Evolutionary conservation across 2,329 filamentous ascomycete genomes (phyloP), one percentile per base, ranked within the genome.

Genomic region (Boeremia exigua): DNA sequence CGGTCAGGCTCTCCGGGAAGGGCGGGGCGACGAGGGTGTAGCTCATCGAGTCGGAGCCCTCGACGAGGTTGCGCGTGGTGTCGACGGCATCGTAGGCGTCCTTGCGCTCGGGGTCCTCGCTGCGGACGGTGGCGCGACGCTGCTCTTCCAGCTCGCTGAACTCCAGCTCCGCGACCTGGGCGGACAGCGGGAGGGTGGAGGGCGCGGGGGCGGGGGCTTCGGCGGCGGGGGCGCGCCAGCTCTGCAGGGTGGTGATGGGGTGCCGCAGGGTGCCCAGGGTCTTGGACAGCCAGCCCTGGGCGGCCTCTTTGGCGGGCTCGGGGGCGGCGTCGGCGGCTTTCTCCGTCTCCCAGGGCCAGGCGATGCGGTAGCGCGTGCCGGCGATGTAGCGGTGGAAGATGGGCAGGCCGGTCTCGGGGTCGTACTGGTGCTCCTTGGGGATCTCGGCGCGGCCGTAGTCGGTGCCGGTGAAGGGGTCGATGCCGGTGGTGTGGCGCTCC

Each of bases 11-110:
- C 28, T 81, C 77, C 5, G 94, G 92, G 83, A 96, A 91, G 12
- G 94, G 94, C 25, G 90, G 84, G 14, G 84, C 81, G 27, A 92
- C 80, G 23, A 98, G 81, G 32, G 86, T 90, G 73, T 90, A 96
- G 1, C 90, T 91, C 68, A 82, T 60, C n/a, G 60, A 61, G 1
- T 65, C 52, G 33, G 58, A 46, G 34, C 86, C 82, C 69, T 96
- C 91, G 54, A 92, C 89, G 51, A 88, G 84, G 72, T 89, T 86
- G 62, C 90, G 88, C 40, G 87, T 78, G 2, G 94, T 97, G 77
- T 98, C 94, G 67, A 69, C 76, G 3, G 81, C 75, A 61, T 86
- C 75, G 63, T 54, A 58, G 28, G 61, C 56, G 4, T 61, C 59
- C n/a, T 51, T 42, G 27, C 46, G 4, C 12, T 57, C 38, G 17